A percentile compares a stretch with the other conserved stretches of the same genome.
Evolutionary conservation across 805 yeast species (phyloP).

Genomic region (Grigorovia jiainica): DNA sequence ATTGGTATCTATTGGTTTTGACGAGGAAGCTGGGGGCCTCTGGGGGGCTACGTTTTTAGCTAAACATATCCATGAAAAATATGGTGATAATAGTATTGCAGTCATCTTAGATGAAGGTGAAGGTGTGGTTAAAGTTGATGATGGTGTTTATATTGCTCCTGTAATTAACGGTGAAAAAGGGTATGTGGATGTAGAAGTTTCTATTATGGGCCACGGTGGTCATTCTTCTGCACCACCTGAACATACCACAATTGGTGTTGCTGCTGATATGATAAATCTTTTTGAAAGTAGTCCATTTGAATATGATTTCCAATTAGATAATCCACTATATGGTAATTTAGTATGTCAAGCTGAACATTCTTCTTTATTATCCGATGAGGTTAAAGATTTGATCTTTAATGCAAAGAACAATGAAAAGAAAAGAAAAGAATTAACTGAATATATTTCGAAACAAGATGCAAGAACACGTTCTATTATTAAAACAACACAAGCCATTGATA

Average conservation of each 20-base stretch:
- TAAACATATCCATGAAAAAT: conserved; percentile 37
- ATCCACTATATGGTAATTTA: conserved; percentile 50
- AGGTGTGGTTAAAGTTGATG: conserved; percentile 31
- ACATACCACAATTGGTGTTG: conserved; percentile 71
- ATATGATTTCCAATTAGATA: conserved; percentile 33
- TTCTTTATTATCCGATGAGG: conserved; percentile 10
- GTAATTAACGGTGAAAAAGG: conserved; percentile 59
- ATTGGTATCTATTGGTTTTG: conserved; percentile 62
- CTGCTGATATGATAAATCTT: conserved; percentile 44
- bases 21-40: conserved; percentile 64
- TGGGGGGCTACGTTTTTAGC: conserved; percentile 49
- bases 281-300: conserved; percentile 47
- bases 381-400: conserved; percentile 23
- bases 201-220: conserved; percentile 59
- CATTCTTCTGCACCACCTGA: conserved; percentile 77
- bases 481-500: conserved; percentile 62
- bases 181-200: conserved; percentile 41
- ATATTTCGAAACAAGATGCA: conserved; percentile 8
- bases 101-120: conserved; percentile 68
- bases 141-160: conserved; percentile 37
- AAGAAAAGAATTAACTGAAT: conserved; percentile 27
- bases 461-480: conserved; percentile 37
- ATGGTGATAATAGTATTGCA: conserved; percentile 52
- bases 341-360: conserved; percentile 55
- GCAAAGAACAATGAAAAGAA: conserved; percentile 29